These are phyloP conservation scores for Kodamaea sp. DNA, from an alignment of 1,139 yeast genomes.

Conservation along the genomic window DNA sequence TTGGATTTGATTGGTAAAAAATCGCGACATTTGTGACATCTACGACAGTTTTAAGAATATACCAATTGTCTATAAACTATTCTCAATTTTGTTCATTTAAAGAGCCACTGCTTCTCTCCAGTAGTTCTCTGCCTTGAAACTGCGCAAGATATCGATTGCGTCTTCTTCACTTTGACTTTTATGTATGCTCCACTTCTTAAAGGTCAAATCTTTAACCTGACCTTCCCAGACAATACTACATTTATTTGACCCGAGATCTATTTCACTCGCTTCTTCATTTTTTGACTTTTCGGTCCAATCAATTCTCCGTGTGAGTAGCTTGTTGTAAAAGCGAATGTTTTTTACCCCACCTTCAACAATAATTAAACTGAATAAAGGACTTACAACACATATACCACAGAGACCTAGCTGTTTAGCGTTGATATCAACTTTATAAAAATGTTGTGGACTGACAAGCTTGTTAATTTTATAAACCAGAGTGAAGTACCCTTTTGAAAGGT, in stretches of 20 bases:
- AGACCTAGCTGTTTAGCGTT: conserved; percentile 74
- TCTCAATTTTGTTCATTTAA: conserved; percentile 2
- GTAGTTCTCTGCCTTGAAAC: conserved; percentile 55
- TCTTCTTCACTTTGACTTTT: conserved; percentile 51
- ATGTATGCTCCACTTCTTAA: conserved; percentile 60
- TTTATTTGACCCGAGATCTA: conserved; percentile 28
- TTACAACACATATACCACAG: conserved; percentile 51
- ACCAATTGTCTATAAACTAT: background rate
- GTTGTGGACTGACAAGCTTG: conserved; percentile 58
- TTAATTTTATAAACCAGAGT: conserved; percentile 60
- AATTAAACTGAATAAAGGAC: conserved; percentile 52
- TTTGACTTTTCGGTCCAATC: conserved; percentile 58
- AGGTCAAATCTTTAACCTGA: conserved; percentile 48
- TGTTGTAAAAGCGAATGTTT: conserved; percentile 57
- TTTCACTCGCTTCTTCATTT: conserved; percentile 10
- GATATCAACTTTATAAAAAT: conserved; percentile 67
- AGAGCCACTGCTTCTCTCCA: conserved; percentile 49
- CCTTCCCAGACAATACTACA: conserved; percentile 78
- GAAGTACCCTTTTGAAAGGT: conserved; percentile 44
- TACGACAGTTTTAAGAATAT: background rate
- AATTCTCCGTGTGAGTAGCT: conserved; percentile 59
- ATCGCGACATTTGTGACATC: conserved; percentile 4
- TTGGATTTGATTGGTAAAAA: conserved; percentile 3
- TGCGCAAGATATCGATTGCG: conserved; percentile 46
- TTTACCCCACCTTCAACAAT: conserved; percentile 72